Conservation (phyloP, 768 basidiomycete genomes). For the Sarcomyxa edulis region DNA sequence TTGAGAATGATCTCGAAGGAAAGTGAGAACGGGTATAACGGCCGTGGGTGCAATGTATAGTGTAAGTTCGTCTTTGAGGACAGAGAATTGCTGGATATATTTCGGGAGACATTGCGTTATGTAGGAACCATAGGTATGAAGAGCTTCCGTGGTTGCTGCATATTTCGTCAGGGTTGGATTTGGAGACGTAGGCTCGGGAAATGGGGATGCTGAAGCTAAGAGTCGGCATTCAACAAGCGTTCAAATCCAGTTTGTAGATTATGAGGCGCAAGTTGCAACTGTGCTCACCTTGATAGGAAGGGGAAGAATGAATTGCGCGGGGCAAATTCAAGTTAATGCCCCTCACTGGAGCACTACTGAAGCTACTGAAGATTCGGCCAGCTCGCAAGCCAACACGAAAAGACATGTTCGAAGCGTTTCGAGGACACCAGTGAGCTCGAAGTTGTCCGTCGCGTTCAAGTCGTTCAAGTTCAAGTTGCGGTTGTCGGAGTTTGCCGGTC, state of each 20-base stretch:
- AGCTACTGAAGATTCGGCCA: conserved; percentile 35
- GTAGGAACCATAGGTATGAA: conserved; percentile 93
- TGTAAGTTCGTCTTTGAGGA: conserved; percentile 92
- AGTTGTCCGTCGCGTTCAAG: no score
- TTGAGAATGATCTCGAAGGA: conserved; percentile 92
- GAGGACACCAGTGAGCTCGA: no score
- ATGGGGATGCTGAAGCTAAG: conserved; percentile 69
- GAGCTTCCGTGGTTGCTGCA: conserved; percentile 65
- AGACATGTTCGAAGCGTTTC: conserved; percentile 26
- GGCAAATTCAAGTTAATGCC: conserved; percentile 16
- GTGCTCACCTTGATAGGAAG: conserved; percentile 41
- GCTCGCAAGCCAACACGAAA: conserved; percentile 39
- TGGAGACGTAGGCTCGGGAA: conserved; percentile 83
- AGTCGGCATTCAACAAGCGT: no score
- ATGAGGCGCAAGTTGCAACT: conserved; percentile 4
- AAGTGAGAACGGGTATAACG: conserved; percentile 80
- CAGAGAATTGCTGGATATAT: conserved; percentile 96
- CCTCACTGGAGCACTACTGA: conserved; percentile 25
- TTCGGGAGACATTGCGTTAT: conserved; percentile 91
- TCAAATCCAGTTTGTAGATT: conserved; percentile 9
- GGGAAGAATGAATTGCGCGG: conserved; percentile 44
- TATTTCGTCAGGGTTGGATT: conserved; percentile 76
- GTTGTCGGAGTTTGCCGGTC: conserved; percentile 19
- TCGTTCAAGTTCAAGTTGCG: no score
- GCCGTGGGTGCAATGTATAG: conserved; percentile 82